Conservation (phyloP, 1,139 yeast genomes). For the Meyerozyma elateridarum region DNA sequence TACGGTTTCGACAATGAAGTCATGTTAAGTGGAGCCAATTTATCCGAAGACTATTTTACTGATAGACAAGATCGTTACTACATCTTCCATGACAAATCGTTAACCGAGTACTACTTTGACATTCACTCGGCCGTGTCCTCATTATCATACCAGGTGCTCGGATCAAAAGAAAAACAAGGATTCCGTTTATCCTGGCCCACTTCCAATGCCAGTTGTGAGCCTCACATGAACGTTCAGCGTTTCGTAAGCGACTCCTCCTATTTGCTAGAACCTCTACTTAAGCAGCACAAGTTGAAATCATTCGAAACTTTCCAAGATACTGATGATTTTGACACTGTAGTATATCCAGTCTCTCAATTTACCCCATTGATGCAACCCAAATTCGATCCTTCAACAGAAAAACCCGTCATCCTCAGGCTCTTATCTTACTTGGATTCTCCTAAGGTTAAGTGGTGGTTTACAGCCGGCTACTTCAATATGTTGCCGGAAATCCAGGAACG, state of each 20-base stretch:
- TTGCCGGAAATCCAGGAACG: slow-evolving; percentile 66
- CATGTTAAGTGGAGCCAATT: slow-evolving; percentile 84
- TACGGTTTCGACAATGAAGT: slow-evolving; percentile 93
- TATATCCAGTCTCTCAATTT: slow-evolving; percentile 89
- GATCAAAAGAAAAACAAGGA: slow-evolving; percentile 36
- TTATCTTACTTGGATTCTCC: slow-evolving; percentile 56
- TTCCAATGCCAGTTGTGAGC: slow-evolving; percentile 68
- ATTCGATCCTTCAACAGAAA: slow-evolving; percentile 67
- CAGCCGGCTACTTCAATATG: slow-evolving; percentile 97
- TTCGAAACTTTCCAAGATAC: slow-evolving; percentile 33
- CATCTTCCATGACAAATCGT: slow-evolving; percentile 49
- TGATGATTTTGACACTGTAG: slow-evolving; percentile 52
- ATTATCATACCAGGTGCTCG: slow-evolving; percentile 62
- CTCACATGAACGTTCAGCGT: slow-evolving; percentile 51
- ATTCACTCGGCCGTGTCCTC: slow-evolving; percentile 64
- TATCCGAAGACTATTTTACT: slow-evolving; percentile 89
- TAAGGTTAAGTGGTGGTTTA: slow-evolving; percentile 72
- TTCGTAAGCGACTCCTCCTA: slow-evolving; percentile 59
- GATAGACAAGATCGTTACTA: slow-evolving; percentile 94
- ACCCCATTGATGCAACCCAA: slow-evolving; percentile 69
- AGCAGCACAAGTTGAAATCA: slow-evolving; percentile 32
- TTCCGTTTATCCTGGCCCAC: slow-evolving; percentile 73
- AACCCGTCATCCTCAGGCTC: slow-evolving; percentile 59
- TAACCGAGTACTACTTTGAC: slow-evolving; percentile 69
- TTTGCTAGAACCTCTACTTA: slow-evolving; percentile 53